Base-by-base conservation (phyloP, 1,284 basidiomycete species). In the Kalmanozyma brasiliensis region DNA sequence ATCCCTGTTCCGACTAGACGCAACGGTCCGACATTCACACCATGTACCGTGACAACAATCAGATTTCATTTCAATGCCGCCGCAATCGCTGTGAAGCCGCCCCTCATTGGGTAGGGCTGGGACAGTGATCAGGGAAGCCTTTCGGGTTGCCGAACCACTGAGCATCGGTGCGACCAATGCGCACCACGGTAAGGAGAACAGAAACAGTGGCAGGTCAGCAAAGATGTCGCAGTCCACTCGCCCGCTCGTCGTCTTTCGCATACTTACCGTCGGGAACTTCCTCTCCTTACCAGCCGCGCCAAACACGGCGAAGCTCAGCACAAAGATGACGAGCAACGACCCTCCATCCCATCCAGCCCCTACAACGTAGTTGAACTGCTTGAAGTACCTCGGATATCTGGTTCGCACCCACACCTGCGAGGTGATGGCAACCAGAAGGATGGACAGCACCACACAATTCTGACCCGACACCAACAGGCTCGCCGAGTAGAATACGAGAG, bases 271-370 rank as follows among this genome's bases (percentile, higher is more conserved):
- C 0, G 87, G 87, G 85, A 89, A 89, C 2, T 85, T 85, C 47
- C 80, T 82, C 44, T 83, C 75, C 16, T 74, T 76, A 5, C 88
- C 88, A 1, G 86, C 86, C 13, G 88, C 88, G 36, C 89, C 88
- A 72, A 88, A 89, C 19, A 89, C 88, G 4, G 88, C 87, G 76
- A 89, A 89, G 8, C 87, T 88, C 5, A 89, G 83, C 17, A 90
- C 84, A 75, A 90, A 89, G 26, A 88, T 85, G 85, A 89, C 88
- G 42, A 88, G 84, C 73, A 89, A 88, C 8, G 87, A 86, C 14
- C 89, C 89, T 33, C 89, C 89, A 72, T 90, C 89, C 33, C 89
- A 81, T 3, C 87, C 89, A 24, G 87, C 88, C 9, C 87, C 87
- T 1, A 89, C 82, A 52, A 90, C 85, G 74, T 88, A 90, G 81